Evolutionary conservation across 805 yeast genomes (phyloP), one percentile per base, ranked within the genome.

Genomic region (Teunomyces pallodes): DNA sequence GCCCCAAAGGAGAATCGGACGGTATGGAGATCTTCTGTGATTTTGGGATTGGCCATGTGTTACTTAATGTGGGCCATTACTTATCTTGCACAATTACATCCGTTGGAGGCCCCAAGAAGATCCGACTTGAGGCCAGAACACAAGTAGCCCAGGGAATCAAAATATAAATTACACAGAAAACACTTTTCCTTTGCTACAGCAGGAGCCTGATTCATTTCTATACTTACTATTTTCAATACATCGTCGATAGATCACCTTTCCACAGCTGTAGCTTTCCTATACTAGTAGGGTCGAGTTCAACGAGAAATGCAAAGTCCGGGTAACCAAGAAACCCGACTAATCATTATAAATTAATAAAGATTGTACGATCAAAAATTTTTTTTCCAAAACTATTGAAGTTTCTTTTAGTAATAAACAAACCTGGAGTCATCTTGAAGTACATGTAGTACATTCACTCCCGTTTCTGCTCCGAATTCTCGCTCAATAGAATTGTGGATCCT

Each of bases 61-160:
- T 87, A 78, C 65, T 73, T 87, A 61, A 84, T 87, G 91, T 87
- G 95, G 95, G 97, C 97, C 29, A 84, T 90, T 60, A 90, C 97
- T 6, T 90, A 90, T 63, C 74, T 90, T 55, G 77, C 83, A 49
- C 97, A 91, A 65, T 74, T 91, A 50, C 97, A 91, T 68, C 97
- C 97, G 5, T 75, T 91, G 60, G 96, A 89, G 50, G 90, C 82
- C 38, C 97, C 97, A 36, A 87, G 86, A 65, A 82, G 97, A 59
- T 82, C 95, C 1, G 96, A 91, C 61, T 70, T 90, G 65, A 84
- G 97, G 71, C 96, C 95, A 8, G 96, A 90, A 30, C 24, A 43
- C 26, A 38, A 38, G 28, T 38, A 38, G 28, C 4, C 10, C 32
- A 5, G 5, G 16, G 14, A 35, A n/a, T 12, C 12, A 17, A 36